Evolutionary conservation across 2,329 filamentous ascomycete genomes (phyloP).

Genomic region (Cercospora berteroae): DNA sequence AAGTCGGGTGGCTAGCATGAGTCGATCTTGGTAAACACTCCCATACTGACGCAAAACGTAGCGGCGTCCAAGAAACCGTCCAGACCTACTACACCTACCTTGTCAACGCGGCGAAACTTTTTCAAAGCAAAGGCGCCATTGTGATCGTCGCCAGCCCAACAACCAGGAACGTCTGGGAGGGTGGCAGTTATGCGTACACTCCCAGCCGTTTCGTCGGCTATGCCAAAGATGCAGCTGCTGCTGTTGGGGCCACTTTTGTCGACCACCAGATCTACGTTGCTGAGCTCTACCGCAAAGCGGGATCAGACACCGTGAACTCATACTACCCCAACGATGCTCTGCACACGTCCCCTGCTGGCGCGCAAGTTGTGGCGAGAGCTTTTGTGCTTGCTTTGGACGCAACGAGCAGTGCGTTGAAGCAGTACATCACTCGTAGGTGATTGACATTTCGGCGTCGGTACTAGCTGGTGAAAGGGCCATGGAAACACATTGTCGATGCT

Average conservation of each 20-base stretch:
- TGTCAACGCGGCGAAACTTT: conserved; percentile 54
- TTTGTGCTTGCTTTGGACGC: conserved; percentile 46
- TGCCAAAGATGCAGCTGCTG: conserved; percentile 51
- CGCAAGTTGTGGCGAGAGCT: conserved; percentile 55
- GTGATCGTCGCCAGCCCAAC: conserved; percentile 61
- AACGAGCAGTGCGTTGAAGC: conserved; percentile 15
- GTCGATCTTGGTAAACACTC: background rate
- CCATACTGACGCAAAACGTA: conserved; percentile 3
- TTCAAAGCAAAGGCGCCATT: conserved; percentile 58
- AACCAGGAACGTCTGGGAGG: conserved; percentile 63
- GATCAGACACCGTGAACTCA: conserved; percentile 54
- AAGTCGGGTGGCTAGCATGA: background rate
- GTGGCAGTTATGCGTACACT: conserved; percentile 50
- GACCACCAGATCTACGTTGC: conserved; percentile 61
- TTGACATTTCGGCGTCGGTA: background rate
- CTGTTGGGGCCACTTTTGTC: conserved; percentile 51
- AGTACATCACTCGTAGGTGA: conserved; percentile 11
- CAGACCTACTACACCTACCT: conserved; percentile 62
- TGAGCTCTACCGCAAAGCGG: conserved; percentile 53
- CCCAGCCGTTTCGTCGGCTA: conserved; percentile 59
- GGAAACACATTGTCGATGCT: background rate
- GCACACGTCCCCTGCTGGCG: conserved; percentile 48
- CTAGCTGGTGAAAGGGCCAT: background rate
- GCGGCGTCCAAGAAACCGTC: conserved; percentile 50
- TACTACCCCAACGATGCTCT: conserved; percentile 38